Percentiles rank a stretch among this genome's conserved stretches.
phyloP scores from a whole-genome alignment of 2,329 filamentous ascomycete genomes.

The Pyrenophora tritici-repentis region DNA sequence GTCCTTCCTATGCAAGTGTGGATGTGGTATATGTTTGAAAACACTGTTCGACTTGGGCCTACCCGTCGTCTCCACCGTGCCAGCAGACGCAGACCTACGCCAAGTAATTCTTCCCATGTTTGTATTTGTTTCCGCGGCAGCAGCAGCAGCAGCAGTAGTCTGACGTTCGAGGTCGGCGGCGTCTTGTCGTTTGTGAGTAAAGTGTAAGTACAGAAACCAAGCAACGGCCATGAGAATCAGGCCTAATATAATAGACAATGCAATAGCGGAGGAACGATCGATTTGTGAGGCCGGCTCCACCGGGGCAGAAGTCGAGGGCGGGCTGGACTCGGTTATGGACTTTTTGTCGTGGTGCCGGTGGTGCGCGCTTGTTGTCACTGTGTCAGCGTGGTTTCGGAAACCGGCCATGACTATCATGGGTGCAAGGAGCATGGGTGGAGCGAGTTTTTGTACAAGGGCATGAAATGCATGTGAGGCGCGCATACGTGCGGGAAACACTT shows the following conservation, averaged over 20 bases:
- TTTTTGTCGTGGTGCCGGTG: neutral
- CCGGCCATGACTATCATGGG: no score
- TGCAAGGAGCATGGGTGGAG: no score
- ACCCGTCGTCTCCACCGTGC: neutral
- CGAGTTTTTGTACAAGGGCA: no score
- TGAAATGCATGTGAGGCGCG: no score
- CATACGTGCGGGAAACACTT: no score
- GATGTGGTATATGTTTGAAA: neutral
- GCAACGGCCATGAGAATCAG: neutral
- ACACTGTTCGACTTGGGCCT: neutral
- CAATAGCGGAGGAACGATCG: conserved; percentile 18
- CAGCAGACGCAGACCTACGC: neutral
- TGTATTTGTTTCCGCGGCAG: no score
- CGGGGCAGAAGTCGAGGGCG: neutral
- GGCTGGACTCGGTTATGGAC: neutral
- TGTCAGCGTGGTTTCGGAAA: no score
- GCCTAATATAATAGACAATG: conserved; percentile 12
- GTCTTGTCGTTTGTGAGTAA: neutral
- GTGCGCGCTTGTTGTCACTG: neutral
- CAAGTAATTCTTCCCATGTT: neutral
- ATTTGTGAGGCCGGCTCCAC: neutral
- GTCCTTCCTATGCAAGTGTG: neutral
- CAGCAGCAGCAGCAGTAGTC: no score
- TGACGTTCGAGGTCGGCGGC: neutral
- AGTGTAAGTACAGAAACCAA: neutral